These are phyloP conservation scores for Pyrenophora seminiperda DNA, from an alignment of 2,329 filamentous ascomycete genomes.

Conservation along the genomic window DNA sequence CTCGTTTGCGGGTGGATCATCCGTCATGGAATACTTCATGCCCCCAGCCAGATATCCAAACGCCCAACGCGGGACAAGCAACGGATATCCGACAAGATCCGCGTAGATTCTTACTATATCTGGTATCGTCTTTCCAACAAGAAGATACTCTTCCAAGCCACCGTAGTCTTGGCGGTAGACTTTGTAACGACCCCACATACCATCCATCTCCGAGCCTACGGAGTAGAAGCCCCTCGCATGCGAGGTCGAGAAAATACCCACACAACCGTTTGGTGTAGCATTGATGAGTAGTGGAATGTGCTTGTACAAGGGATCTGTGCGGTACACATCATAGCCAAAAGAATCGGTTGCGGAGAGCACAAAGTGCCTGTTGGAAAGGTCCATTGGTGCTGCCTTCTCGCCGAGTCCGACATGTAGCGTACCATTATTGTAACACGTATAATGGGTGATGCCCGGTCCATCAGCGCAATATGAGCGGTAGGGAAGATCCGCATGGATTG, in stretches of 20 bases:
- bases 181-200: conserved; percentile 76
- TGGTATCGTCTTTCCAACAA: conserved; percentile 68
- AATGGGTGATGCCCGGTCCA: conserved; percentile 66
- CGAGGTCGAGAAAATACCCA: conserved; percentile 70
- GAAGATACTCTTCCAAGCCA: conserved; percentile 72
- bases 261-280: conserved; percentile 65
- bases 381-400: conserved; percentile 75
- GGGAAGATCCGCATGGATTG: conserved; percentile 66
- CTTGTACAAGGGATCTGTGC: conserved; percentile 75
- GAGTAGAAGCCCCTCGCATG: conserved; percentile 68
- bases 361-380: conserved; percentile 70
- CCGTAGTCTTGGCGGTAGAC: conserved; percentile 74
- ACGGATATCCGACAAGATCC: conserved; percentile 68
- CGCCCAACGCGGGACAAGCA: conserved; percentile 72
- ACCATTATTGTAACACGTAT: conserved; percentile 65
- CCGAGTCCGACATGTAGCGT: conserved; percentile 73
- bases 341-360: conserved; percentile 71
- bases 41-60: conserved; percentile 76
- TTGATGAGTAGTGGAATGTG: conserved; percentile 76
- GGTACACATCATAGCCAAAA: conserved; percentile 74
- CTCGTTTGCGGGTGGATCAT: conserved; percentile 61
- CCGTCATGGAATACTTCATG: conserved; percentile 64
- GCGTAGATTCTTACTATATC: conserved; percentile 71
- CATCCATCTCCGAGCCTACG: conserved; percentile 74
- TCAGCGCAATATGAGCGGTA: conserved; percentile 70